These are phyloP conservation scores for Panus rudis DNA, from an alignment of 768 basidiomycete species.

Conservation along the genomic window DNA sequence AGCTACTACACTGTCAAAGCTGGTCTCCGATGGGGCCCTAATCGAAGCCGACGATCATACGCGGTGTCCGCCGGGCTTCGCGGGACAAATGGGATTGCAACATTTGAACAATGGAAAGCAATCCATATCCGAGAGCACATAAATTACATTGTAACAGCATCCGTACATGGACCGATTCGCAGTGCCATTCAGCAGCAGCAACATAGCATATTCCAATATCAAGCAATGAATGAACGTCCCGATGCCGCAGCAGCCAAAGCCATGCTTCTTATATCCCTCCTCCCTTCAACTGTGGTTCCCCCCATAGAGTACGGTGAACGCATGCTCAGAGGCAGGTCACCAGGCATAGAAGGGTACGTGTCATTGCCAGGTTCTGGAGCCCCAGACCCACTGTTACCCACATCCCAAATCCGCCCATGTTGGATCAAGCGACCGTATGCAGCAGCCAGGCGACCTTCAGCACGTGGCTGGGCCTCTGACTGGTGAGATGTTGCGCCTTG, in stretches of 20 bases:
- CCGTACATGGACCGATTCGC: background rate
- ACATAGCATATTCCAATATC: background rate
- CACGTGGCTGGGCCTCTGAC: background rate
- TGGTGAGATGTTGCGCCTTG: background rate
- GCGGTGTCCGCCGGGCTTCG: background rate
- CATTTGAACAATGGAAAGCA: background rate
- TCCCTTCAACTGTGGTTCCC: background rate
- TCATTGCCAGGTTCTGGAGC: no score
- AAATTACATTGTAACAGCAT: background rate
- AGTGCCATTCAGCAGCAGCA: background rate
- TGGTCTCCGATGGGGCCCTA: no score
- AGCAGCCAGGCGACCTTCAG: background rate
- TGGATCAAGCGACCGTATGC: slow-evolving; percentile 3
- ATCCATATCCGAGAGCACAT: background rate
- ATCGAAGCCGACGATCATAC: background rate
- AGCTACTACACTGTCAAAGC: no score
- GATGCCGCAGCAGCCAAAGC: slow-evolving; percentile 6
- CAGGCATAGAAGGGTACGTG: background rate
- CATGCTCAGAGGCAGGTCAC: background rate
- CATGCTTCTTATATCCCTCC: slow-evolving; percentile 4
- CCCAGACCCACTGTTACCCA: slow-evolving; percentile 38
- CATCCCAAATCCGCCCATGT: slow-evolving; percentile 16
- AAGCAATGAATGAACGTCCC: slow-evolving; percentile 10
- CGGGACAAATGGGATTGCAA: background rate
- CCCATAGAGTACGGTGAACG: background rate